These are phyloP conservation scores for Carpinus fangiana DNA, from an alignment of 306 rosid genomes.

Conservation along the genomic window DNA sequence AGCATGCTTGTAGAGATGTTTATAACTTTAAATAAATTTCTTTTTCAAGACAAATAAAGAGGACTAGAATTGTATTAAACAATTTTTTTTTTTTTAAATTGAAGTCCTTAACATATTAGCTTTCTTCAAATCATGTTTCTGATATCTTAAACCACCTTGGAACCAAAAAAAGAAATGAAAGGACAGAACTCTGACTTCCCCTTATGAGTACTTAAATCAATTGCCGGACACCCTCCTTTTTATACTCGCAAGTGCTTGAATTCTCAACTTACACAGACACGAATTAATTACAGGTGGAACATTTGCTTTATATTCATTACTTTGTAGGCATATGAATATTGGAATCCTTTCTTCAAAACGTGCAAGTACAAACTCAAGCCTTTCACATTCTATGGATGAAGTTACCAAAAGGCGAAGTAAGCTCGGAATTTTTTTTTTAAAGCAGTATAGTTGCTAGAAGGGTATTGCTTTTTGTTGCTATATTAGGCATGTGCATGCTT, in stretches of 20 bases:
- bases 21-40: too few relatives aligned
- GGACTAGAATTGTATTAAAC: too few relatives aligned
- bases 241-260: neutral
- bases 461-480: slow-evolving; percentile 69
- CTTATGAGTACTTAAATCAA: neutral
- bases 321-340: slow-evolving; percentile 61
- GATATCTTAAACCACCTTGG: too few relatives aligned
- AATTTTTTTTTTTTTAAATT: too few relatives aligned
- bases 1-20: too few relatives aligned
- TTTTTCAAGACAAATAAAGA: too few relatives aligned
- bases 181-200: neutral
- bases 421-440: slow-evolving; percentile 58
- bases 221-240: neutral
- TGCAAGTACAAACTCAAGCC: slow-evolving; percentile 22
- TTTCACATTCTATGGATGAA: slow-evolving; percentile 11
- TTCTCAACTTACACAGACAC: neutral
- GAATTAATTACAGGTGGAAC: slow-evolving; percentile 65
- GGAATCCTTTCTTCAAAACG: slow-evolving; percentile 59
- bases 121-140: too few relatives aligned
- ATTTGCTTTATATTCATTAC: slow-evolving; percentile 75
- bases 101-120: too few relatives aligned
- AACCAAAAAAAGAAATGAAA: too few relatives aligned
- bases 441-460: slow-evolving; percentile 61
- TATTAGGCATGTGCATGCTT: slow-evolving; percentile 84
- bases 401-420: slow-evolving; percentile 28